These are phyloP conservation scores for Pichia occidentalis DNA, from an alignment of 805 yeast species.

Conservation along the genomic window DNA sequence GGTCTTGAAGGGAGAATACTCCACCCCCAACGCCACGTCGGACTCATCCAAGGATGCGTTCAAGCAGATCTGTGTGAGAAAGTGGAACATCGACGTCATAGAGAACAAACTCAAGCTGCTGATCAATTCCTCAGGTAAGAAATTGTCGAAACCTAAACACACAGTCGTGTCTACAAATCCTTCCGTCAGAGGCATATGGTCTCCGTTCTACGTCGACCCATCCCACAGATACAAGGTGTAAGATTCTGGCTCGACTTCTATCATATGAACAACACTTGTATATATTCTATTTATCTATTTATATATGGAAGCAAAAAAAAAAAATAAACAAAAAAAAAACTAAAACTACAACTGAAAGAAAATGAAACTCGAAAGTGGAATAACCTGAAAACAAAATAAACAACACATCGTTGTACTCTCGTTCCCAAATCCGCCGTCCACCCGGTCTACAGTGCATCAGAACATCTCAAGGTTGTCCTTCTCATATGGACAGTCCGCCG, in stretches of 20 bases:
- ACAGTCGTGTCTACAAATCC: conserved; percentile 76
- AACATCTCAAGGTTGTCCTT: conserved; percentile 38
- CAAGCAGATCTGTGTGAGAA: conserved; percentile 62
- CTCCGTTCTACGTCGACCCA: conserved; percentile 78
- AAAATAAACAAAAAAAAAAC: no score
- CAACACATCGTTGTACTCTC: no score
- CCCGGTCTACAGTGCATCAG: no score
- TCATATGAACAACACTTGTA: neutral
- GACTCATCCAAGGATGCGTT: conserved; percentile 16
- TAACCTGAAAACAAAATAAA: no score
- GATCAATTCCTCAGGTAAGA: conserved; percentile 62
- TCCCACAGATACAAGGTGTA: conserved; percentile 31
- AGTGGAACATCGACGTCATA: conserved; percentile 56
- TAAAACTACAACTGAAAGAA: no score
- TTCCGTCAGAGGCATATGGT: conserved; percentile 95
- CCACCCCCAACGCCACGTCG: conserved; percentile 15
- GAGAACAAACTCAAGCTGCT: conserved; percentile 57
- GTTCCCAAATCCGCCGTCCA: no score
- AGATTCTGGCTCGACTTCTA: neutral
- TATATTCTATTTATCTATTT: conserved; percentile 7
- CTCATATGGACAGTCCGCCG: conserved; percentile 83
- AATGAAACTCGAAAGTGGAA: no score
- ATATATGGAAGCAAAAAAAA: no score
- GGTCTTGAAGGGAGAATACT: conserved; percentile 52
- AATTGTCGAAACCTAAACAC: conserved; percentile 55